These are phyloP conservation scores for Colletotrichum viniferum DNA, from an alignment of 2,329 filamentous ascomycete species.

Conservation along the genomic window DNA sequence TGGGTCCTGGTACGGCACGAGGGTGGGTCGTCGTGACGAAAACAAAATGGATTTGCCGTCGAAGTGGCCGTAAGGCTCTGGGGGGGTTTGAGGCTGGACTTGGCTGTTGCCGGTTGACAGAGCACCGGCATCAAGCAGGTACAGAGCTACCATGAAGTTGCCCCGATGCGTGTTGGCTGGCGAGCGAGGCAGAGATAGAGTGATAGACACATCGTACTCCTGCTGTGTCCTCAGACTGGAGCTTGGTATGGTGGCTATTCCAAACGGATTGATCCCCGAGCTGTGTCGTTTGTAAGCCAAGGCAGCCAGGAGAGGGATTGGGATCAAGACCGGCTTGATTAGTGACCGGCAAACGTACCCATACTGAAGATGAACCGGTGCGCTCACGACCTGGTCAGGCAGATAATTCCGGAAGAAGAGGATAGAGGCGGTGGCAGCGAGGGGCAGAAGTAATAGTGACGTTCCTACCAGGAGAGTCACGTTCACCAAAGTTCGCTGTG, in stretches of 20 bases:
- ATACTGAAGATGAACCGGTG: slow-evolving; percentile 63
- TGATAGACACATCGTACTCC: slow-evolving; percentile 82
- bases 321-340: background rate
- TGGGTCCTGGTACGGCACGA: slow-evolving; percentile 80
- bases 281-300: slow-evolving; percentile 30
- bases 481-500: slow-evolving; percentile 55
- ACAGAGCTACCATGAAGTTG: slow-evolving; percentile 93
- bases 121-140: slow-evolving; percentile 60
- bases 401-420: slow-evolving; percentile 62
- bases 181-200: slow-evolving; percentile 79
- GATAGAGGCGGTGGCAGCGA: slow-evolving; percentile 54
- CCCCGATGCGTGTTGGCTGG: slow-evolving; percentile 76
- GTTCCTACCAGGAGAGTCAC: slow-evolving; percentile 47
- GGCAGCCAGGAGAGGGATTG: background rate
- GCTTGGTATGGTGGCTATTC: slow-evolving; percentile 47
- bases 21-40: slow-evolving; percentile 73
- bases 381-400: slow-evolving; percentile 56
- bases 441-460: slow-evolving; percentile 47
- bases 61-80: slow-evolving; percentile 38
- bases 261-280: slow-evolving; percentile 57
- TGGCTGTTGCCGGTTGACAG: slow-evolving; percentile 24
- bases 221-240: slow-evolving; percentile 71
- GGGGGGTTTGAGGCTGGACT: slow-evolving; percentile 12
- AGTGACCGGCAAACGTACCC: slow-evolving; percentile 43
- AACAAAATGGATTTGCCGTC: slow-evolving; percentile 53